Percentiles rank a stretch among this genome's conserved stretches.
Evolutionary conservation across 2,329 filamentous ascomycete species (phyloP).

Genomic region (Pseudocercospora macadamiae): DNA sequence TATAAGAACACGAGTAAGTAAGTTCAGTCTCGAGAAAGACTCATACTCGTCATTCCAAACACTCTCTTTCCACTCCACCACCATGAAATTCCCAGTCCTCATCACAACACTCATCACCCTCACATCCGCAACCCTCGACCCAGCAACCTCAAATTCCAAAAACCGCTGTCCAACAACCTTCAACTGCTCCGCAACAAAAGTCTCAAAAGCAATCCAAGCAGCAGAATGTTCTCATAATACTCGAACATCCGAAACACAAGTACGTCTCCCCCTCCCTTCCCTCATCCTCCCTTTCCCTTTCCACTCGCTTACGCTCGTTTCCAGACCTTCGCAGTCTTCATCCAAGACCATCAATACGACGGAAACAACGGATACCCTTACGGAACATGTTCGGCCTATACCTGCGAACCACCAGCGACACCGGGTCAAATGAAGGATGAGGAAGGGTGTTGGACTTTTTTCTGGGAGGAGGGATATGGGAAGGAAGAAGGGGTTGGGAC

Average conservation of each 20-base stretch:
- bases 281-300: too few relatives aligned
- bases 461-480: conserved; percentile 36
- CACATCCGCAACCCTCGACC: conserved; percentile 40
- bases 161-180: conserved; percentile 36
- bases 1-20: background rate
- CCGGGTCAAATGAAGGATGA: conserved; percentile 36
- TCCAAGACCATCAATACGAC: conserved; percentile 53
- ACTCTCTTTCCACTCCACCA: background rate
- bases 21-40: background rate
- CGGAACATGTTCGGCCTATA: conserved; percentile 52
- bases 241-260: conserved; percentile 35
- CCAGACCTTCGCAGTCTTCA: conserved; percentile 47
- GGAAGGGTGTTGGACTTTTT: conserved; percentile 48
- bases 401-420: conserved; percentile 41
- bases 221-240: conserved; percentile 50
- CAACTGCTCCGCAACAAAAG: conserved; percentile 36
- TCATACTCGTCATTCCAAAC: background rate
- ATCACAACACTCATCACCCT: background rate
- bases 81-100: background rate
- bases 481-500: conserved; percentile 38
- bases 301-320: background rate
- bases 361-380: conserved; percentile 44
- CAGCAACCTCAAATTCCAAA: conserved; percentile 43
- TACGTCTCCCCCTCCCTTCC: background rate
- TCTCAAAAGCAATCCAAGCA: conserved; percentile 44